These are phyloP conservation scores for Macadamia integrifolia DNA, from an alignment of 164 flowering plant species.

Conservation along the genomic window DNA sequence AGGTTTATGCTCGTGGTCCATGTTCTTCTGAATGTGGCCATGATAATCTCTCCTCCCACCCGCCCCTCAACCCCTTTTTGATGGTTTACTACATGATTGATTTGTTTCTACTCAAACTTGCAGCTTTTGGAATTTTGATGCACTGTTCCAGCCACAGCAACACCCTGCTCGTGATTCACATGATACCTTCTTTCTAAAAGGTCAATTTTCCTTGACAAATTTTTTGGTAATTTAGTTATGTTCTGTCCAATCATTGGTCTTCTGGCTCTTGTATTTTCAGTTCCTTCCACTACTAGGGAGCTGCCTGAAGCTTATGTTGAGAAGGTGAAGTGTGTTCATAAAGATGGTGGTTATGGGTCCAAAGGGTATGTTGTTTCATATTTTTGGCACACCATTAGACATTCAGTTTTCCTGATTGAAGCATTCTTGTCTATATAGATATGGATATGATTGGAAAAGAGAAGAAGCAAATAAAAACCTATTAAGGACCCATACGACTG, in stretches of 20 bases:
- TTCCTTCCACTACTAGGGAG: constrained; percentile 64
- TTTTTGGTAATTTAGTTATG: neutral
- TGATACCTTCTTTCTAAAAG: constrained; percentile 87
- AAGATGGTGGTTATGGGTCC: constrained; percentile 89
- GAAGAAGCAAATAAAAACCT: constrained; percentile 93
- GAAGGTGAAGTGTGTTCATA: constrained; percentile 78
- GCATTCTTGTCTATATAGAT: constrained; percentile 33
- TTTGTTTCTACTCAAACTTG: constrained; percentile 11
- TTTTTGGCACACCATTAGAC: neutral
- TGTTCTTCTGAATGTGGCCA: too few relatives aligned
- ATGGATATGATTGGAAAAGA: constrained; percentile 88
- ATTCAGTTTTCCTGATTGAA: neutral
- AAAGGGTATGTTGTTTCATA: constrained; percentile 53
- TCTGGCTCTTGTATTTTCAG: constrained; percentile 25
- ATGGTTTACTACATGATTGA: too few relatives aligned
- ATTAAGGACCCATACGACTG: constrained; percentile 93
- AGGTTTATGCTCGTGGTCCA: too few relatives aligned
- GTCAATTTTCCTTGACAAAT: constrained; percentile 24
- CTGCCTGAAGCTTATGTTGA: constrained; percentile 95
- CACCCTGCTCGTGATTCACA: constrained; percentile 99
- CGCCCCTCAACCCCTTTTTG: too few relatives aligned
- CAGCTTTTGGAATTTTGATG: constrained; percentile 98
- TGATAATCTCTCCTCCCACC: too few relatives aligned
- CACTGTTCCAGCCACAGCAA: constrained; percentile 95
- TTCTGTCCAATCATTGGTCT: neutral